A percentile compares a stretch with the other conserved stretches of the same genome.
phyloP scores from a whole-genome alignment of 176 grass and related monocot genomes.

The Calamus simplicifolius region DNA sequence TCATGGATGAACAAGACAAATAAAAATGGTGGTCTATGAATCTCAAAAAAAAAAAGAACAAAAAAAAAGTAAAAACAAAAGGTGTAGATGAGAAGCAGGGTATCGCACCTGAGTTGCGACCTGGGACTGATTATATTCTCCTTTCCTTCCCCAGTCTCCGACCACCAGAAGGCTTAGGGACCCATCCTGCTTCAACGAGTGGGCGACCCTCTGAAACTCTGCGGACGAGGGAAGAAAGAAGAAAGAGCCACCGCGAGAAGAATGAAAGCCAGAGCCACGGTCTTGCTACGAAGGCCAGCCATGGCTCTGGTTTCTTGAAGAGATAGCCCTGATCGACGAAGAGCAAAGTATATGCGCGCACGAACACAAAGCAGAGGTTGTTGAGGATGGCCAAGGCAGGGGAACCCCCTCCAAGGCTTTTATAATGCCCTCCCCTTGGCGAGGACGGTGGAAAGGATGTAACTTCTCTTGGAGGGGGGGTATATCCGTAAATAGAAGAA shows the following conservation, averaged over 20 bases:
- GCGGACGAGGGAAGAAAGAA: not conserved
- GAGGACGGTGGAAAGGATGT: too few relatives aligned
- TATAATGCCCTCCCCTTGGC: too few relatives aligned
- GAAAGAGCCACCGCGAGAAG: not conserved
- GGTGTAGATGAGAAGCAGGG: not conserved
- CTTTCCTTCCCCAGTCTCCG: conserved; percentile 63
- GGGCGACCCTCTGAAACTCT: conserved; percentile 46
- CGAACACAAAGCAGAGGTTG: too few relatives aligned
- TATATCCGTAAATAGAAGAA: too few relatives aligned
- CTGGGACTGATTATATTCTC: conserved; percentile 62
- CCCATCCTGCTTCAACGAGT: conserved; percentile 36
- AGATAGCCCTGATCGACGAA: too few relatives aligned
- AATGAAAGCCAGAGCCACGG: not conserved
- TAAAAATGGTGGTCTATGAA: too few relatives aligned
- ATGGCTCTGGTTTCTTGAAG: not conserved
- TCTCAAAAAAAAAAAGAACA: too few relatives aligned
- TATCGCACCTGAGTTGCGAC: conserved; percentile 46
- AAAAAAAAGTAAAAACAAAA: not conserved
- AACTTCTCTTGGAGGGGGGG: too few relatives aligned
- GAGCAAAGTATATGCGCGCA: too few relatives aligned
- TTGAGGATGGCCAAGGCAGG: too few relatives aligned
- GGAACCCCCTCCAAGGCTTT: too few relatives aligned
- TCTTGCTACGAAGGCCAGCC: not conserved
- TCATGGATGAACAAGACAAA: too few relatives aligned
- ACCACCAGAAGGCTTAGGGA: conserved; percentile 46